Base-by-base conservation (phyloP, 1,284 basidiomycete genomes). In the Papiliotrema terrestris region DNA sequence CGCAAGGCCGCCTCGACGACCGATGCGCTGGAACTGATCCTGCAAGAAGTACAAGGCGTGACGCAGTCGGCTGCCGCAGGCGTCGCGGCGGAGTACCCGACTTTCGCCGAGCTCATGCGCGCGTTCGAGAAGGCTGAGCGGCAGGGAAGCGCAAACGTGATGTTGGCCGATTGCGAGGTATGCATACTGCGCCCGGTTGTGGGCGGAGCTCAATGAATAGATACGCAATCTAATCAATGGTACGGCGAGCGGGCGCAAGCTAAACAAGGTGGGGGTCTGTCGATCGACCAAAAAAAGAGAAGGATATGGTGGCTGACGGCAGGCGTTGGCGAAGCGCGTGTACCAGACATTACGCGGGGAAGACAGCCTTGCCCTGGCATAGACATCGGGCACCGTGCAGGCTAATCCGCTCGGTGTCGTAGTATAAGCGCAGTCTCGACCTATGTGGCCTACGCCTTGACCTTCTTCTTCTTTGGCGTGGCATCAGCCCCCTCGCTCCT, bases 41-140 rank as follows among this genome's bases (percentile, higher is more conserved):
- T 78, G 6, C 67, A 75, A 56, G 72, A 76, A 49, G 66, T 78
- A 2, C 69, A 71, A 39, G 72, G 73, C 2, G 61, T 78, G 25
- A 78, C 77, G 1, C 50, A 62, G 3, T 68, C 63, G 15, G 73
- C 71, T 0, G 68, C 75, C 1, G 52, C 52, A 3, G 70, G 71
- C 2, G 71, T 78, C 32, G 58, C 63, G 0, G 53, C 58, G 1
- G 58, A 62, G 45, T 72, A 70, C 38, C 55, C 59, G 0, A 66
- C 66, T 1, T 75, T 76, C 57, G 56, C 60, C 35, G 54, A 57
- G 0, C 44, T 78, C 48, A 78, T 78, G 54, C 58, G 62, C 22
- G 68, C 65, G n/a, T 78, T 65, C 45, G 72, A 76, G 37, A 46
- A 43, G 38, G 63, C 64, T 8, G 73, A 75, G 52, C 42, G 59